These are phyloP conservation scores for Sutorius australiensis DNA, from an alignment of 768 basidiomycete species.

Conservation along the genomic window DNA sequence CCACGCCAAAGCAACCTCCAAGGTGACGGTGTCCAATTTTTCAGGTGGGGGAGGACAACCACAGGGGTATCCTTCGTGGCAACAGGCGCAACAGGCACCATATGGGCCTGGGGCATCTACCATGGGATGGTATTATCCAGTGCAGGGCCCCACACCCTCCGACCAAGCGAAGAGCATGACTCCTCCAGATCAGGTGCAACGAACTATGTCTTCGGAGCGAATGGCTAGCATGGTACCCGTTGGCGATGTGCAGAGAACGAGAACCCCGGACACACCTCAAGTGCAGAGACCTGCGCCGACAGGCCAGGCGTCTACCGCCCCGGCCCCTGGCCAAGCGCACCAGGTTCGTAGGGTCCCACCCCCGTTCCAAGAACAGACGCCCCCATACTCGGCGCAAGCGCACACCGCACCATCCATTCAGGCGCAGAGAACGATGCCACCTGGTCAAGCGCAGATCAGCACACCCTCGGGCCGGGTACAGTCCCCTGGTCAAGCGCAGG, in stretches of 20 bases:
- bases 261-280: not conserved
- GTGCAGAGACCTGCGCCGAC: not conserved
- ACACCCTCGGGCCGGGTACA: not conserved
- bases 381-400: not conserved
- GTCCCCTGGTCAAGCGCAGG: not conserved
- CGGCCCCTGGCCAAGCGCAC: not conserved
- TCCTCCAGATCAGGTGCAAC: not conserved
- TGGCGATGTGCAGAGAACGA: not conserved
- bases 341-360: not conserved
- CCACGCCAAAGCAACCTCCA: not conserved
- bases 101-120: not conserved
- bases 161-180: constrained; percentile 1
- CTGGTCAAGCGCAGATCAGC: not conserved
- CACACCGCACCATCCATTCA: not conserved
- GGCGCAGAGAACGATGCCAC: not conserved
- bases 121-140: constrained; percentile 5
- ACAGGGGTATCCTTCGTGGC: constrained; percentile 9
- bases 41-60: not conserved
- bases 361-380: not conserved
- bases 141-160: not conserved
- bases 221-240: not conserved
- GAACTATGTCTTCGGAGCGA: not conserved
- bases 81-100: not conserved
- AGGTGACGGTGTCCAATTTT: not conserved
- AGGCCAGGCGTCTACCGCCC: not conserved